Conservation (phyloP, 2,329 filamentous ascomycete genomes). For the Shiraia sp. region DNA sequence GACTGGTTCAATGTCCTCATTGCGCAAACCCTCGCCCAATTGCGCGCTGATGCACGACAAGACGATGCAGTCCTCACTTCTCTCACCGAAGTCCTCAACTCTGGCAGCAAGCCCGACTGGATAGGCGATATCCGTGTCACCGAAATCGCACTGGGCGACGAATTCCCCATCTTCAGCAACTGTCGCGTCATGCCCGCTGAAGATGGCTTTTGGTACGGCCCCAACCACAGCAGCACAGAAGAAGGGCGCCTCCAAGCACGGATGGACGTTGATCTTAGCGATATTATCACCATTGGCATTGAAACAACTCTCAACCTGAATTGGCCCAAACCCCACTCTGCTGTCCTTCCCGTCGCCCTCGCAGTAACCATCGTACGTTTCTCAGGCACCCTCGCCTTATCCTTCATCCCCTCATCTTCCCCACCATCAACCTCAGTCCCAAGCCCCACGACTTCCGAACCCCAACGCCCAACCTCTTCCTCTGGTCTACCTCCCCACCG, state of each 20-base stretch:
- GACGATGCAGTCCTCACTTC: slow-evolving; percentile 88
- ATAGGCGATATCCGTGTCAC: slow-evolving; percentile 92
- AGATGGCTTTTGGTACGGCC: slow-evolving; percentile 61
- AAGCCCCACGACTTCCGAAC: slow-evolving; percentile 51
- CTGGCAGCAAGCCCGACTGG: slow-evolving; percentile 84
- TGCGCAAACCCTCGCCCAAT: slow-evolving; percentile 94
- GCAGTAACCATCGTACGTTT: slow-evolving; percentile 92
- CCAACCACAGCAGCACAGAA: slow-evolving; percentile 55
- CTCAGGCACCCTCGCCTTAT: slow-evolving; percentile 90
- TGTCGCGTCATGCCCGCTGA: slow-evolving; percentile 93
- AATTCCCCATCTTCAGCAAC: slow-evolving; percentile 98
- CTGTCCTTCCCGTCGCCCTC: slow-evolving; percentile 87
- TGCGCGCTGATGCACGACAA: slow-evolving; percentile 87
- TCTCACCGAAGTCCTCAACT: slow-evolving; percentile 83
- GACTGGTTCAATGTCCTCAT: slow-evolving; percentile 99
- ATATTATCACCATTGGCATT: slow-evolving; percentile 91
- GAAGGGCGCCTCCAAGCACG: slow-evolving; percentile 84
- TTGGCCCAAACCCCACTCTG: slow-evolving; percentile 87
- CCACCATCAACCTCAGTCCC: slow-evolving; percentile 29
- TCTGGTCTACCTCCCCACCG: slow-evolving; percentile 33
- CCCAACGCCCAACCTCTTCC: slow-evolving; percentile 32
- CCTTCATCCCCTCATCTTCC: slow-evolving; percentile 74
- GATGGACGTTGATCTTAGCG: slow-evolving; percentile 96
- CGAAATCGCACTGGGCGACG: slow-evolving; percentile 90
- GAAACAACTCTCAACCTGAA: slow-evolving; percentile 95